phyloP scores from a whole-genome alignment of 2,329 filamentous ascomycete genomes.

The Aspergillus sp. region DNA sequence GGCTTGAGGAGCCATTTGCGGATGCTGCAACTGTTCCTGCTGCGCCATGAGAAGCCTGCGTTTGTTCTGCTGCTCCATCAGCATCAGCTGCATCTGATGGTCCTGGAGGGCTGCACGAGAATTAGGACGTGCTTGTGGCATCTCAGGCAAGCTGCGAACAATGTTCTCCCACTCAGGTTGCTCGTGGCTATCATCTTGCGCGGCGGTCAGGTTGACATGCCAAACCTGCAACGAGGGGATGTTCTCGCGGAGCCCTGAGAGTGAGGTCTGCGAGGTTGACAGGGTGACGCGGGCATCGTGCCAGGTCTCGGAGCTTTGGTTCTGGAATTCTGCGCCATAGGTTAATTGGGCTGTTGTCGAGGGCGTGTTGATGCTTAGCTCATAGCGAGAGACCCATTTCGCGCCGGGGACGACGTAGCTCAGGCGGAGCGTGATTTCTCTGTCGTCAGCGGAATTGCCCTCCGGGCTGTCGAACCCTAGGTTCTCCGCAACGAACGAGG shows the following conservation, averaged over 20 bases:
- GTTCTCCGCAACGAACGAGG: not conserved
- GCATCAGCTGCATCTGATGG: not conserved
- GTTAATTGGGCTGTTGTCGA: constrained; percentile 46
- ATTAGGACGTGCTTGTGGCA: not conserved
- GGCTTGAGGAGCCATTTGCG: not conserved
- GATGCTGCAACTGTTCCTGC: not conserved
- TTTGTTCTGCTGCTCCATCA: constrained; percentile 4
- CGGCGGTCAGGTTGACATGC: constrained; percentile 43
- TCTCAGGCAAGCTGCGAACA: constrained; percentile 9
- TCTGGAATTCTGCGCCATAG: constrained; percentile 56
- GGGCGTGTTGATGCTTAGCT: constrained; percentile 53
- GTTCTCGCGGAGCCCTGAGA: constrained; percentile 47
- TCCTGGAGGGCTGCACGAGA: not conserved
- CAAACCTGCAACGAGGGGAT: constrained; percentile 51
- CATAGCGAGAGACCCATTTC: constrained; percentile 55
- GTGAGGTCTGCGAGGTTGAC: constrained; percentile 56
- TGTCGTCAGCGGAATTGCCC: constrained; percentile 1
- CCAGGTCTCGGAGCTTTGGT: constrained; percentile 58
- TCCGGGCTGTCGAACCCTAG: not conserved
- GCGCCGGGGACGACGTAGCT: constrained; percentile 53
- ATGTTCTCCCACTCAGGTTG: constrained; percentile 11
- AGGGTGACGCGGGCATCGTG: constrained; percentile 51
- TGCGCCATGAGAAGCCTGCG: not conserved
- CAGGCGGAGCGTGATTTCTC: constrained; percentile 37
- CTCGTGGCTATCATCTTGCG: constrained; percentile 5